Percentiles rank a stretch among this genome's conserved stretches.
Conservation (phyloP, 2,329 filamentous ascomycete species). For the Ophiostoma sp. region DNA sequence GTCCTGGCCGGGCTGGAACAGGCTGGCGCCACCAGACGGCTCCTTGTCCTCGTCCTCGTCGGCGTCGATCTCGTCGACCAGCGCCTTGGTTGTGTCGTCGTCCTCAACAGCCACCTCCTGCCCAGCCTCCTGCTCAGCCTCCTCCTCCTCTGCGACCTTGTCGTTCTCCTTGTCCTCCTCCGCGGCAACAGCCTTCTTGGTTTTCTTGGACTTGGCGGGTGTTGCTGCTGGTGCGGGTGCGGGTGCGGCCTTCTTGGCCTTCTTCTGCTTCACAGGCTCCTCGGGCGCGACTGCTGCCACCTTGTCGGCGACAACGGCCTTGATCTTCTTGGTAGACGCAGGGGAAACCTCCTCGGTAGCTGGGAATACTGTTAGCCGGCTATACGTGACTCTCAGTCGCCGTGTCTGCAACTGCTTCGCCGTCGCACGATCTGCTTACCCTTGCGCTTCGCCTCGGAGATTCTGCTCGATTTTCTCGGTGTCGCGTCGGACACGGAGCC, state of each 20-base stretch:
- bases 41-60: conserved; percentile 18
- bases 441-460: conserved; percentile 25
- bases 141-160: conserved; percentile 10
- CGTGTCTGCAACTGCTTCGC: too few species aligned
- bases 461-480: conserved; percentile 23
- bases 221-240: conserved; percentile 16
- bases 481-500: conserved; percentile 15
- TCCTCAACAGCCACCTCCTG: conserved; percentile 19
- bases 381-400: too few species aligned
- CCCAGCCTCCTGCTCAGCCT: conserved; percentile 15
- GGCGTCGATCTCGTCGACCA: conserved; percentile 23
- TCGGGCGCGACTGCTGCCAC: background rate
- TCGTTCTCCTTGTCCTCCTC: conserved; percentile 12
- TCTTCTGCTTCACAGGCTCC: conserved; percentile 17
- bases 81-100: conserved; percentile 23
- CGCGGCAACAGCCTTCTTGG: conserved; percentile 15
- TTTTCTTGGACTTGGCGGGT: conserved; percentile 19
- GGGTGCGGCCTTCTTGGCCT: conserved; percentile 11
- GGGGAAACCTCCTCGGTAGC: conserved; percentile 23
- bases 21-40: conserved; percentile 22
- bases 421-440: conserved; percentile 14
- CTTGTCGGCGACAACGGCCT: conserved; percentile 17
- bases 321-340: conserved; percentile 22
- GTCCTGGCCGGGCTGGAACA: conserved; percentile 27
- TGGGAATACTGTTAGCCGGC: conserved; percentile 16